Percentiles rank a stretch among this genome's conserved stretches.
Conservation (phyloP, 352 stramenopile genomes). For the Hyphochytrium catenoides region DNA sequence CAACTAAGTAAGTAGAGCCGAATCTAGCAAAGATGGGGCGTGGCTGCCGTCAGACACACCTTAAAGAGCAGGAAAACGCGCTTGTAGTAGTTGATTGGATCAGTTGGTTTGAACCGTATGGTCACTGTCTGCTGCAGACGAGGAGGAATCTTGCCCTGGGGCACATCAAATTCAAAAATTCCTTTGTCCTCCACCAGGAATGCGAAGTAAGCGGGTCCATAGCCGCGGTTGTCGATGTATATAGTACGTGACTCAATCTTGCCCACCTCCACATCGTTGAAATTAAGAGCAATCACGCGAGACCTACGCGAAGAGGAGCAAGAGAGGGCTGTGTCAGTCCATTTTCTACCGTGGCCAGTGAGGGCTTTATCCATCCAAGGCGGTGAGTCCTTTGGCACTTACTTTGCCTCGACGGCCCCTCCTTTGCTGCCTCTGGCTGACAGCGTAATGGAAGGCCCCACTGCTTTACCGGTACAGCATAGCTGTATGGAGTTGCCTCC, state of each 20-base stretch:
- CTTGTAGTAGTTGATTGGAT: conserved; percentile 71
- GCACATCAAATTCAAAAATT: conserved; percentile 56
- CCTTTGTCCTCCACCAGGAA: conserved; percentile 38
- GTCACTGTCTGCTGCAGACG: conserved; percentile 46
- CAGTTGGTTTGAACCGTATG: conserved; percentile 37
- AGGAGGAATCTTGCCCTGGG: conserved; percentile 44
- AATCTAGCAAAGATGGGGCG: too few relatives aligned
- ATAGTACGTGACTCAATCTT: conserved; percentile 30
- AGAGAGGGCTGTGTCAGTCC: too few relatives aligned
- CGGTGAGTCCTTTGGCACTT: too few relatives aligned
- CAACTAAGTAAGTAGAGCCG: too few relatives aligned
- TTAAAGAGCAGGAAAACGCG: conserved; percentile 52
- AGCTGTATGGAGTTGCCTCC: conserved; percentile 52
- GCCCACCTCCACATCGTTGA: conserved; percentile 52
- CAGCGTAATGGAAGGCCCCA: conserved; percentile 33
- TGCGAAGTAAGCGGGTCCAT: conserved; percentile 37
- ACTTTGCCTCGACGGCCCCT: too few relatives aligned
- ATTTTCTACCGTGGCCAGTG: too few relatives aligned
- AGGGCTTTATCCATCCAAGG: too few relatives aligned
- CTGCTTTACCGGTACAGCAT: conserved; percentile 31
- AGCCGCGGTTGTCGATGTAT: conserved; percentile 49
- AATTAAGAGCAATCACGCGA: conserved; percentile 33
- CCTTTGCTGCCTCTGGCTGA: conserved; percentile 6
- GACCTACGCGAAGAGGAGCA: conserved; percentile 3
- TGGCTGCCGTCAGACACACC: too few relatives aligned